Base-by-base conservation (phyloP, 306 rosid species). In the Malus fusca region DNA sequence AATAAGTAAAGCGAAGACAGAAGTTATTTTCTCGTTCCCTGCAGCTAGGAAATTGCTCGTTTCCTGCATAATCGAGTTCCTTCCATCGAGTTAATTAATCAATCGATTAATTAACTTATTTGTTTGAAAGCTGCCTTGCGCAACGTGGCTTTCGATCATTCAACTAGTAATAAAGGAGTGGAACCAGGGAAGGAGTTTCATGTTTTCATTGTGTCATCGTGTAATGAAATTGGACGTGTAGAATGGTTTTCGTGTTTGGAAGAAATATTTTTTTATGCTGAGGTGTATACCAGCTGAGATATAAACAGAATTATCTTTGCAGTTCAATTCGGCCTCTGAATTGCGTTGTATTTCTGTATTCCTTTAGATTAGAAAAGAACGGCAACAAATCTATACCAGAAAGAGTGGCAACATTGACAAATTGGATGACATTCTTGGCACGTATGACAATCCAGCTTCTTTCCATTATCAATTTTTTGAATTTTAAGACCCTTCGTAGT, bases 31-130 rank as follows among this genome's bases (percentile, higher is more conserved):
- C 71, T 66, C 74, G 48, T 72, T 55, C 78, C 84, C 84, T 55
- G 80, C 81, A 31, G 60, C 66, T 48, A 80, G 91, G 96, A 88
- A 94, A 94, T 86, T 73, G 72, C 85, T 90, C 85, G 88, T 93
- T 91, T 90, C 90, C 93, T 80, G 84, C 72, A 42, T 18, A 60
- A 26, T 73, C 64, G 46, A 60, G 76, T 75, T 75, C 81, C 81
- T 73, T 75, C 81, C 82, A 66, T 66, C 4, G 65, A 69, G 71
- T 35, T 37, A 71, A 75, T 60, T 66, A 44, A 40, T 81, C 71
- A 17, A n/a, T 76, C 33, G 68, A 74, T 65, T 73, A 70, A 72
- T 71, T 11, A 11, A 40, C 31, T 23, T 56, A 26, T 31, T 6
- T 15, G 67, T 52, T 43, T 8, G 53, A 31, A 35, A 68, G 65